Evolutionary conservation across 306 rosid genomes (phyloP).

Genomic region (Castanopsis chinensis): DNA sequence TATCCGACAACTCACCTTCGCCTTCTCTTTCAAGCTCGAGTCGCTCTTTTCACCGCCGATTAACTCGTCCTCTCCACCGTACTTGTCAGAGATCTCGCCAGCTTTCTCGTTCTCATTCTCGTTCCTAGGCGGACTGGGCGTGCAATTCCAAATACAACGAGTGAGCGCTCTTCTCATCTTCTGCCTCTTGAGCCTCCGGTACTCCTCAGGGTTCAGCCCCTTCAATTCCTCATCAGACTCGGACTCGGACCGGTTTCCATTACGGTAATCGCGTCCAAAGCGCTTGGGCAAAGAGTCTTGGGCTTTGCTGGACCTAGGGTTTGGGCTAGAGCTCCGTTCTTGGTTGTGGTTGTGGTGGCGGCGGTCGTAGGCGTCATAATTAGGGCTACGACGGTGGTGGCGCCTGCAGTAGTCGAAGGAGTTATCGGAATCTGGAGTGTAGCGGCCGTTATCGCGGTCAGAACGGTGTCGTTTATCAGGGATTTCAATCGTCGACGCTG

Average conservation of each 20-base stretch:
- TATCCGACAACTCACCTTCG: conserved; percentile 19
- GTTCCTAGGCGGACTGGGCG: conserved; percentile 84
- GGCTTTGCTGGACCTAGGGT: conserved; percentile 28
- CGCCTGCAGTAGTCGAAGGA: not conserved
- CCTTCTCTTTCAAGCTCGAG: conserved; percentile 26
- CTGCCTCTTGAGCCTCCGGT: conserved; percentile 76
- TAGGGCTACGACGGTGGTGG: not conserved
- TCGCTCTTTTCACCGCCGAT: conserved; percentile 18
- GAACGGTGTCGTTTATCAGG: not conserved
- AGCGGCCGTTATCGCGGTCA: not conserved
- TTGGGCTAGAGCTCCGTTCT: conserved; percentile 14
- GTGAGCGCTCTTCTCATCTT: conserved; percentile 70
- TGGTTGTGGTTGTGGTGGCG: conserved; percentile 47
- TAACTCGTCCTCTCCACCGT: conserved; percentile 1
- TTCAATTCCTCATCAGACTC: conserved; percentile 85
- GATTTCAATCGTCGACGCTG: not conserved
- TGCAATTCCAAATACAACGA: conserved; percentile 72
- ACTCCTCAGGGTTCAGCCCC: conserved; percentile 69
- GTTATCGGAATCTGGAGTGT: not conserved
- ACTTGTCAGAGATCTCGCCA: conserved; percentile 45
- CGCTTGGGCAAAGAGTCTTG: conserved; percentile 50
- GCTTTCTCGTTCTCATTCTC: conserved; percentile 52
- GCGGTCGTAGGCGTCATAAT: not conserved
- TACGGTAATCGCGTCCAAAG: conserved; percentile 53
- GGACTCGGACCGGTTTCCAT: conserved; percentile 43